These are phyloP conservation scores for Amphibolis antarctica DNA, from an alignment of 106 monocot genomes.

Conservation along the genomic window DNA sequence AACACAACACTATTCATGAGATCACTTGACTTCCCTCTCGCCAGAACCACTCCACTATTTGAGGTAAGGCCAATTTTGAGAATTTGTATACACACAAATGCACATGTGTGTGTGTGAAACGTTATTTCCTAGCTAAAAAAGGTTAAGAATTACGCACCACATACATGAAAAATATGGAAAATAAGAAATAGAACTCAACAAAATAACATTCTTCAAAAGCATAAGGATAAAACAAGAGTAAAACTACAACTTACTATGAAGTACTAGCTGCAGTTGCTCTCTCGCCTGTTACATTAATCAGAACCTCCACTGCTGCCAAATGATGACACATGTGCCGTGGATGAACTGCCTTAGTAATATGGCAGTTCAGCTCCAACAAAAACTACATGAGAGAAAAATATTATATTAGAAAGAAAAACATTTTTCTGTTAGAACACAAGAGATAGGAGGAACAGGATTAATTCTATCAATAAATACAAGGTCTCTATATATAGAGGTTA, in stretches of 20 bases:
- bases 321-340: slow-evolving; percentile 57
- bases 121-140: too few species aligned
- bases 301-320: slow-evolving; percentile 58
- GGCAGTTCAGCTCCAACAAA: slow-evolving; percentile 69
- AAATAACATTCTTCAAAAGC: background rate
- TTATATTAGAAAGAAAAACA: background rate
- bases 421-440: background rate
- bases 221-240: background rate
- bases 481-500: too few species aligned
- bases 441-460: too few species aligned
- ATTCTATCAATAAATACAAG: too few species aligned
- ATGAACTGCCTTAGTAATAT: slow-evolving; percentile 54
- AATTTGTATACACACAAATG: too few species aligned
- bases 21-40: too few species aligned
- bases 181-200: background rate
- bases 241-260: slow-evolving; percentile 40
- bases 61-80: too few species aligned
- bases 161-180: too few species aligned
- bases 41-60: too few species aligned
- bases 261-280: slow-evolving; percentile 60
- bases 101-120: too few species aligned
- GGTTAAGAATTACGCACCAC: too few species aligned
- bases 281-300: slow-evolving; percentile 56
- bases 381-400: slow-evolving; percentile 29
- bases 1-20: too few species aligned